A percentile compares a stretch with the other conserved stretches of the same genome.
Conservation (phyloP, 176 grass and related monocot species). For the Aegilops speltoides region DNA sequence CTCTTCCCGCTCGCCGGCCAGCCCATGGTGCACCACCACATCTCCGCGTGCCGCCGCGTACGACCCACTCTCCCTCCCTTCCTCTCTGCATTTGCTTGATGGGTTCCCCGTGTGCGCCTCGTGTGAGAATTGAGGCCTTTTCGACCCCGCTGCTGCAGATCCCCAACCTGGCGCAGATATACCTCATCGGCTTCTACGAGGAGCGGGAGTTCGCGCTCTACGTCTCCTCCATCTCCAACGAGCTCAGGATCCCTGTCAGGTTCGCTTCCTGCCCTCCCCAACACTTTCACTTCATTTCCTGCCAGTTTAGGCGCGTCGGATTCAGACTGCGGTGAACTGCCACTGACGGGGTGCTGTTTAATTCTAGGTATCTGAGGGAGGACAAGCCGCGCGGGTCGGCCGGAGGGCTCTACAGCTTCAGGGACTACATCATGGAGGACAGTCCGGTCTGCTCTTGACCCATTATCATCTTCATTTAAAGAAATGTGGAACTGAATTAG, state of each 20-base stretch:
- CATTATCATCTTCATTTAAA: slow-evolving; percentile 20
- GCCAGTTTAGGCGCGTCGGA: not conserved
- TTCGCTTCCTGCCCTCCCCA: not conserved
- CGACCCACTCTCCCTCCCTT: not conserved
- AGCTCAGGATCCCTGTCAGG: slow-evolving; percentile 95
- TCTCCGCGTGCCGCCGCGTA: slow-evolving; percentile 82
- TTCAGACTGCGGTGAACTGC: not conserved
- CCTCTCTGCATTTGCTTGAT: not conserved
- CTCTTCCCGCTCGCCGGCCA: slow-evolving; percentile 93
- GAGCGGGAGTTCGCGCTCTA: slow-evolving; percentile 93
- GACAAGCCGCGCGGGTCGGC: slow-evolving; percentile 97
- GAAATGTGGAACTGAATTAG: slow-evolving; percentile 1
- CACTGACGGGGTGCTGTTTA: not conserved
- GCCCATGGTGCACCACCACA: slow-evolving; percentile 97
- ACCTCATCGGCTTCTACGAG: slow-evolving; percentile 97
- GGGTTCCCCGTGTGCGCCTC: not conserved
- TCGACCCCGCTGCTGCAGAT: slow-evolving; percentile 57
- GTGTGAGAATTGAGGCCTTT: not conserved
- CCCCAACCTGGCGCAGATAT: slow-evolving; percentile 97
- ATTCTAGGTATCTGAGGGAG: slow-evolving; percentile 87
- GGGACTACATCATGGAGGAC: slow-evolving; percentile 95
- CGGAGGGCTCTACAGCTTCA: slow-evolving; percentile 94
- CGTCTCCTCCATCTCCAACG: slow-evolving; percentile 93
- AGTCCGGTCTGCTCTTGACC: slow-evolving; percentile 51
- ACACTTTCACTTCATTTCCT: not conserved